Conservation (phyloP, 1,284 basidiomycete species). For the Cerrena zonata region DNA sequence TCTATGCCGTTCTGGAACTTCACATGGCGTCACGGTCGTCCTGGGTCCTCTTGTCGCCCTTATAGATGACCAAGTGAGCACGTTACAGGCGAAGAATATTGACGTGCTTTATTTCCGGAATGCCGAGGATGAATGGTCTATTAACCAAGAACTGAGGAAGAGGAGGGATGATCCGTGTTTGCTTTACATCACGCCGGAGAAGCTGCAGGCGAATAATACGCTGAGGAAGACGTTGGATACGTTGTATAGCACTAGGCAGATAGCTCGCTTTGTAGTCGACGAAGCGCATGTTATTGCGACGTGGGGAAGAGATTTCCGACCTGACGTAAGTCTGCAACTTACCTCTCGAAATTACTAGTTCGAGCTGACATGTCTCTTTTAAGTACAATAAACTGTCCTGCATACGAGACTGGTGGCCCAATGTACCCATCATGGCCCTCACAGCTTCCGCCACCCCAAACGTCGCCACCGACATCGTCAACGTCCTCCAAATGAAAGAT, state of each 20-base stretch:
- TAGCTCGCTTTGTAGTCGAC: conserved; percentile 92
- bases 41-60: conserved; percentile 86
- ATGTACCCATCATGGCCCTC: conserved; percentile 89
- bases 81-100: conserved; percentile 62
- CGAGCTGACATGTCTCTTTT: conserved; percentile 14
- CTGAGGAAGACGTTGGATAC: conserved; percentile 53
- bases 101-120: conserved; percentile 72
- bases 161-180: conserved; percentile 42
- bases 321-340: conserved; percentile 54
- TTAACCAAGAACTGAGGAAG: conserved; percentile 35
- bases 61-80: conserved; percentile 84
- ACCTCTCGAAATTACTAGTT: neutral
- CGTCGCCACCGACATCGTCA: conserved; percentile 76
- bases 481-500: conserved; percentile 57
- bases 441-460: conserved; percentile 87
- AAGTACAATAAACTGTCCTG: conserved; percentile 67
- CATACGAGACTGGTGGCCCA: conserved; percentile 69
- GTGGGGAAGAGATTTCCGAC: conserved; percentile 83
- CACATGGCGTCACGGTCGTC: conserved; percentile 83
- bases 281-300: conserved; percentile 91
- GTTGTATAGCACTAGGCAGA: conserved; percentile 49
- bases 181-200: conserved; percentile 93
- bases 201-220: conserved; percentile 60
- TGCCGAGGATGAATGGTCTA: conserved; percentile 30
- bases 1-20: conserved; percentile 67